These are phyloP conservation scores for Earliella scabrosa DNA, from an alignment of 1,284 basidiomycete species.

Conservation along the genomic window DNA sequence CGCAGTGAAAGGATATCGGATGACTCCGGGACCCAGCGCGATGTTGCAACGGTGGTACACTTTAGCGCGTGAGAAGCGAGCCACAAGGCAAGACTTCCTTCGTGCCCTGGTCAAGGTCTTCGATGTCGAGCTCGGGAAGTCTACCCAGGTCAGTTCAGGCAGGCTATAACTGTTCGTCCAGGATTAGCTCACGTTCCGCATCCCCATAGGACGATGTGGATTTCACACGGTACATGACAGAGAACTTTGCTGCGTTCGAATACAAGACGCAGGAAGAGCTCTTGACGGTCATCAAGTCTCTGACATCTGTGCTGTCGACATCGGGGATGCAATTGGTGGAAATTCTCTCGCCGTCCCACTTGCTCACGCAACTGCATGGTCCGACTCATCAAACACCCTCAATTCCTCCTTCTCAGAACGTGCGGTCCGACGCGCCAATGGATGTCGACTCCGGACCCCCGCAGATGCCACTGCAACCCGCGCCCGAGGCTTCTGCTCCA, in stretches of 20 bases:
- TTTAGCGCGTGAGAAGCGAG: conserved; percentile 89
- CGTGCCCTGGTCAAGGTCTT: conserved; percentile 83
- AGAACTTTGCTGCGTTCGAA: conserved; percentile 91
- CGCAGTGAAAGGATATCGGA: conserved; percentile 62
- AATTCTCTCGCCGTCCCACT: conserved; percentile 66
- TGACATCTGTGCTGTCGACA: conserved; percentile 84
- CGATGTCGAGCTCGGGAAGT: conserved; percentile 60
- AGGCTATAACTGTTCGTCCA: background rate
- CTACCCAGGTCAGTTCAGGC: conserved; percentile 46
- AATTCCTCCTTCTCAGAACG: background rate
- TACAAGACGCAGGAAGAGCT: conserved; percentile 96
- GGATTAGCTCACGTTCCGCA: background rate
- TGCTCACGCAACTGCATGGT: conserved; percentile 64
- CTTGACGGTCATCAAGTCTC: conserved; percentile 80
- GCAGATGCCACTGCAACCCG: background rate
- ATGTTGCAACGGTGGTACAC: conserved; percentile 90
- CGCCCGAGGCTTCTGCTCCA: conserved; percentile 11
- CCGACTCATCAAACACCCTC: conserved; percentile 2
- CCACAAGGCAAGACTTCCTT: conserved; percentile 84
- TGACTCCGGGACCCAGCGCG: conserved; percentile 62
- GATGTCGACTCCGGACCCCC: background rate
- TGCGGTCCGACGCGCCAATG: conserved; percentile 11
- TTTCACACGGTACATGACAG: conserved; percentile 90
- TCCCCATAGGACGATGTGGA: conserved; percentile 70
- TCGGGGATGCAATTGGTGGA: conserved; percentile 83